Percentiles rank a stretch among this genome's conserved stretches.
Evolutionary conservation across 2,329 filamentous ascomycete species (phyloP).

Genomic region (Venturia nashicola): DNA sequence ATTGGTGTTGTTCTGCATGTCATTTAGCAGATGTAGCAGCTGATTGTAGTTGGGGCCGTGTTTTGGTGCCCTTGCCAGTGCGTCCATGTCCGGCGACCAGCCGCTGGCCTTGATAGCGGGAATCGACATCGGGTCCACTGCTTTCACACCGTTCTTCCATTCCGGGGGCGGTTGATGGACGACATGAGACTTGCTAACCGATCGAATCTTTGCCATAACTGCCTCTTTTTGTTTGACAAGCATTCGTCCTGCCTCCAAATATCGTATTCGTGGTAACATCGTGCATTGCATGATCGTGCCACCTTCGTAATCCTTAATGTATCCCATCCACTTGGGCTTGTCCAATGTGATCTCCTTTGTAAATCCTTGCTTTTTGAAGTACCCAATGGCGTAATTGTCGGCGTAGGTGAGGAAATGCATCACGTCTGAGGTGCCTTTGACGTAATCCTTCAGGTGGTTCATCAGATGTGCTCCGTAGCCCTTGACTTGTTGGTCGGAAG

Average conservation of each 20-base stretch:
- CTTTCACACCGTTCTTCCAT: constrained; percentile 63
- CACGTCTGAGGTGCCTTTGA: constrained; percentile 89
- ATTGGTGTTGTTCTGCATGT: constrained; percentile 84
- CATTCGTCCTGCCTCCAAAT: constrained; percentile 87
- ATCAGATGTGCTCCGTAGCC: constrained; percentile 96
- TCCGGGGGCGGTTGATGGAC: constrained; percentile 74
- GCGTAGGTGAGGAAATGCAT: constrained; percentile 99
- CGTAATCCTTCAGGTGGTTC: constrained; percentile 95
- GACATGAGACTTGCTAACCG: constrained; percentile 78
- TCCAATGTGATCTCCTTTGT: constrained; percentile 96
- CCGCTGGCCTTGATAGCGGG: constrained; percentile 80
- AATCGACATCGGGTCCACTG: constrained; percentile 78
- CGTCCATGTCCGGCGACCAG: constrained; percentile 97
- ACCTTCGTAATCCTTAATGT: constrained; percentile 98
- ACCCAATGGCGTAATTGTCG: constrained; percentile 97
- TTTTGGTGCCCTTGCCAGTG: constrained; percentile 83
- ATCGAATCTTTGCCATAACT: constrained; percentile 87
- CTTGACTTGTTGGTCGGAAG: constrained; percentile 95
- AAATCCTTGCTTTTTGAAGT: constrained; percentile 98
- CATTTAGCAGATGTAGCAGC: constrained; percentile 81
- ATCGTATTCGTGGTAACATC: constrained; percentile 90
- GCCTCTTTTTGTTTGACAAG: constrained; percentile 94
- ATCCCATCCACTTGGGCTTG: constrained; percentile 91
- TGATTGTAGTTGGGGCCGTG: constrained; percentile 96
- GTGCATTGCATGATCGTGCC: constrained; percentile 99